Base-by-base conservation (phyloP, 2,329 filamentous ascomycete species). In the Penicillium capsulatum region DNA sequence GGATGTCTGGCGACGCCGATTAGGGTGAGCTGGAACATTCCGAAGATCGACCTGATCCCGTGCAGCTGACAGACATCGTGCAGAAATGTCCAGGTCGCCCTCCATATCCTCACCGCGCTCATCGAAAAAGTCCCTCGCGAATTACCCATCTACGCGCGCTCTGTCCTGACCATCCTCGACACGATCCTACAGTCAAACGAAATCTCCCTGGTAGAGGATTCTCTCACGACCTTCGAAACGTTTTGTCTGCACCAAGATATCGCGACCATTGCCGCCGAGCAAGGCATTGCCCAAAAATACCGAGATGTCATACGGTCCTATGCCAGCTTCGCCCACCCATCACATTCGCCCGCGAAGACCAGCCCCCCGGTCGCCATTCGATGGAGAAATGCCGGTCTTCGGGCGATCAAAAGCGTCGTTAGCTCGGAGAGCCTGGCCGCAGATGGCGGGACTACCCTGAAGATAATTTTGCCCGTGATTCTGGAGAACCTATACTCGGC, bases 71-170 rank as follows among this genome's bases (percentile, higher is more conserved):
- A 16, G 16, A 26, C 10, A 26, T 40, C 24, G 4, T 10, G 28
- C 35, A 92, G 87, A 53, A 94, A 94, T 72, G 86, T 95, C 42
- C 88, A 94, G 65, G 89, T 98, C 50, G 96, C 90, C 2, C 81
- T 98, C 43, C 86, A 94, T 65, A 96, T 98, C 54, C 75, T 96
- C 52, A 82, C 84, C 45, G 88, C 90, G 31, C 76, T 98, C 55
- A 89, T 97, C 65, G 90, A 97, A 61, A 96, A 96, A 69, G 80
- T 87, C 30, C 85, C 88, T 44, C 85, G 90, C 62, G 90, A 96
- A 63, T 80, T 96, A 34, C 86, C 88, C 36, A 80, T 98, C 36
- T 94, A 94, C 62, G 88, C 88, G 33, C 78, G 79, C 47, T 87
- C 86, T 58, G 81, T 96, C 40, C 79, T 97, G 60, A 86, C 83